A percentile compares a stretch with the other conserved stretches of the same genome.
Evolutionary conservation across 345 rosid species (phyloP).

Genomic region (Kernera saxatilis): DNA sequence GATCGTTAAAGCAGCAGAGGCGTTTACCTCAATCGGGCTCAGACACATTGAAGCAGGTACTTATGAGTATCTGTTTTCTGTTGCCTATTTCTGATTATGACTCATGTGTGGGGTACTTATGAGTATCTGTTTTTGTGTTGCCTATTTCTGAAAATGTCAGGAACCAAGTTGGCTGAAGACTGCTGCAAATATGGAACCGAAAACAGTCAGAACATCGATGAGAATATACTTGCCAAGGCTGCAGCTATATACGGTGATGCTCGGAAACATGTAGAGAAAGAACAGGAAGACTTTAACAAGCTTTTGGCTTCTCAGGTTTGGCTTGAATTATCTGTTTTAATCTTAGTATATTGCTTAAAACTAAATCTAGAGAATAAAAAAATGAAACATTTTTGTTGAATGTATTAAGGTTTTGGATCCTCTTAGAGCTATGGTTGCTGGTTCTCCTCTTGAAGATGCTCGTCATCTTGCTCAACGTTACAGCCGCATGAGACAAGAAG

Average conservation of each 20-base stretch:
- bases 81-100: not conserved
- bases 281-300: constrained; percentile 76
- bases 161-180: constrained; percentile 85
- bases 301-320: constrained; percentile 72
- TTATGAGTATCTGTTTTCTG: not conserved
- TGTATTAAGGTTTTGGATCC: constrained; percentile 62
- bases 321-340: not conserved
- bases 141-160: constrained; percentile 33
- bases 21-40: constrained; percentile 65
- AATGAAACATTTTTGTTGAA: not conserved
- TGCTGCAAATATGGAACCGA: constrained; percentile 84
- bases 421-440: constrained; percentile 72
- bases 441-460: constrained; percentile 85
- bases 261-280: constrained; percentile 79
- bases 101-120: not conserved
- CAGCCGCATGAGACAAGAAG: constrained; percentile 98
- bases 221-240: constrained; percentile 77
- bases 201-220: constrained; percentile 54
- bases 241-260: constrained; percentile 95
- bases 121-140: too few relatives aligned
- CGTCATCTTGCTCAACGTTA: constrained; percentile 98
- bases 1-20: constrained; percentile 71
- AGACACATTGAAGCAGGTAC: constrained; percentile 88
- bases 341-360: not conserved
- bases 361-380: not conserved